Evolutionary conservation across 164 flowering plant species (phyloP), one percentile per base, ranked within the genome.

Genomic region (Buxus sempervirens): DNA sequence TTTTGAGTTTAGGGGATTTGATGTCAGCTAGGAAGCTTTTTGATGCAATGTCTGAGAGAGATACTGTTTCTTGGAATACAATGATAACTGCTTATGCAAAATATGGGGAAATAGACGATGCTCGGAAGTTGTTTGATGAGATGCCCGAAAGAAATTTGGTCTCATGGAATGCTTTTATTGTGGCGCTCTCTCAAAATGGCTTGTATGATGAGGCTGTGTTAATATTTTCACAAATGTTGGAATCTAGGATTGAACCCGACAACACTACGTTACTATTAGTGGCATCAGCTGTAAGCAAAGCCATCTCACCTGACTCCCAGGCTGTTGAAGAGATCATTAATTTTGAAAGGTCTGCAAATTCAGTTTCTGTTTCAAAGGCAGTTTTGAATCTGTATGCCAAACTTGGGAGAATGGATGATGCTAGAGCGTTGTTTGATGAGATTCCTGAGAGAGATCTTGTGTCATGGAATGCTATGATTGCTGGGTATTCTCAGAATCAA

Each of bases 381-480:
- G 58, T 74, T 14, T 24, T 74, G 65, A 66, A 65, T 60, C 69
- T 74, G 20, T 61, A 70, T 70, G 67, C 72, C 19, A 74, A 70
- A 65, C 63, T 69, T 41, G 73, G 77, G 57, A 74, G 70, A 54
- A 65, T 74, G 5, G 48, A 65, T n/a, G 73, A 60, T 45, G 72
- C 70, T 41, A 58, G 70, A n/a, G 27, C 21, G 27, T 24, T 72
- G 21, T 72, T 72, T 54, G 54, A 72, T 54, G 74, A 60, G 45
- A 72, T 72, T 54, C 64, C 74, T 5, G 74, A 72, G 69, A 72
- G 66, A 66, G 75, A 72, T 53, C 45, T 72, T 42, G 70, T 72
- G 54, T 54, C 75, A 66, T 72, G 70, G 75, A 72, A 72, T 61
- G 65, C 75, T 22, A 66, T 72, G 75, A 72, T 72, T 2, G 64